A percentile compares a stretch with the other conserved stretches of the same genome.
phyloP scores from a whole-genome alignment of 116 monocot species.

The Iris pallida region DNA sequence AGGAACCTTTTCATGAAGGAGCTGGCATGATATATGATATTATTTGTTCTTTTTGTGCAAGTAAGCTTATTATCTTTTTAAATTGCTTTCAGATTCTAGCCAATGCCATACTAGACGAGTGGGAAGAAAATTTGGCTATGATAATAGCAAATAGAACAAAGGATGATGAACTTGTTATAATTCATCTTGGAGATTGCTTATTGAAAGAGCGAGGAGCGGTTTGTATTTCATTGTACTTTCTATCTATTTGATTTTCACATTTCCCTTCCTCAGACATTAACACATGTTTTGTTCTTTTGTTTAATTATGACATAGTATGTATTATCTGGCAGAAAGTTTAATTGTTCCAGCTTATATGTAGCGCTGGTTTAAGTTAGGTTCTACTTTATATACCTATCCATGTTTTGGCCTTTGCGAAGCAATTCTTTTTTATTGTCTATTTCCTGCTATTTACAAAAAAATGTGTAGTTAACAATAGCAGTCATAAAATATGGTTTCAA shows the following conservation, averaged over 20 bases:
- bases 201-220: slow-evolving; percentile 90
- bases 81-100: slow-evolving; percentile 31
- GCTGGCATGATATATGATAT: background rate
- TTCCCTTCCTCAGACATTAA: background rate
- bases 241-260: background rate
- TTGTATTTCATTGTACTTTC: background rate
- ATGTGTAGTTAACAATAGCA: too few relatives aligned
- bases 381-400: too few relatives aligned
- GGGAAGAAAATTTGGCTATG: slow-evolving; percentile 92
- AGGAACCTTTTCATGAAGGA: too few relatives aligned
- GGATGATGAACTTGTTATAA: slow-evolving; percentile 83
- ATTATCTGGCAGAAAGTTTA: too few relatives aligned
- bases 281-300: too few relatives aligned
- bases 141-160: slow-evolving; percentile 93
- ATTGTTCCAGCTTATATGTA: background rate
- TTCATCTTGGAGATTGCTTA: slow-evolving; percentile 92
- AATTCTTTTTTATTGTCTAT: too few relatives aligned
- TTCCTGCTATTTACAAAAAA: too few relatives aligned
- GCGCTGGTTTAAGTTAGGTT: too few relatives aligned
- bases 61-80: background rate
- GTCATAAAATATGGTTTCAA: too few relatives aligned
- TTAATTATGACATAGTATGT: too few relatives aligned
- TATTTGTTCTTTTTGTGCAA: background rate
- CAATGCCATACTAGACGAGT: slow-evolving; percentile 79
- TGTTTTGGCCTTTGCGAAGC: too few relatives aligned